These are phyloP conservation scores for Holtermannia corniformis DNA, from an alignment of 768 basidiomycete genomes.

Conservation along the genomic window DNA sequence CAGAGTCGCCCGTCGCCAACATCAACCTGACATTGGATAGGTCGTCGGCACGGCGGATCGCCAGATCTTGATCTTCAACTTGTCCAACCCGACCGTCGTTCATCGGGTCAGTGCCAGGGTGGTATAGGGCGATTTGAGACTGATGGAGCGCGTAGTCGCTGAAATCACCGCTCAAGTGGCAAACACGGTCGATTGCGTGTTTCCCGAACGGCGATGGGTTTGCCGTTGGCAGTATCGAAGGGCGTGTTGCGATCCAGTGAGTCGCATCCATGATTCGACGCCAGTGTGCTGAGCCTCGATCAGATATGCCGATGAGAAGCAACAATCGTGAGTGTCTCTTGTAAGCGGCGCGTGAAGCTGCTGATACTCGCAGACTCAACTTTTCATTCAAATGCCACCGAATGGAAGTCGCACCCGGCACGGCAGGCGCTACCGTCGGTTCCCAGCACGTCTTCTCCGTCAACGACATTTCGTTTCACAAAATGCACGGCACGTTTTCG, in stretches of 20 bases:
- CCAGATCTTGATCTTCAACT: constrained; percentile 79
- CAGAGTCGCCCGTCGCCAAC: too few species aligned
- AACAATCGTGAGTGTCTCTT: too few species aligned
- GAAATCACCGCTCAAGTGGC: constrained; percentile 65
- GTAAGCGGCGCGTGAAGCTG: too few species aligned
- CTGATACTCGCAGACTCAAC: constrained; percentile 49
- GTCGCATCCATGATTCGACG: constrained; percentile 37
- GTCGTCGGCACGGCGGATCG: constrained; percentile 90
- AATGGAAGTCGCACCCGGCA: constrained; percentile 25
- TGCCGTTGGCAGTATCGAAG: constrained; percentile 45
- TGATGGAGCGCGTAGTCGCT: neutral
- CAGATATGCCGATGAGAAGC: constrained; percentile 6
- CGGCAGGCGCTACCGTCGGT: constrained; percentile 52
- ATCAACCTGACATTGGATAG: too few species aligned
- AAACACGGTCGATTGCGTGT: constrained; percentile 40
- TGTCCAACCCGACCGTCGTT: constrained; percentile 65
- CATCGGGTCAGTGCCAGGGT: constrained; percentile 53
- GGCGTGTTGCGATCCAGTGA: constrained; percentile 91
- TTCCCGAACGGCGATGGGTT: constrained; percentile 43
- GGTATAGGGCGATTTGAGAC: neutral
- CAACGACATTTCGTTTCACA: constrained; percentile 79
- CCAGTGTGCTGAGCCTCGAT: too few species aligned
- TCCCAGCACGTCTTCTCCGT: constrained; percentile 68
- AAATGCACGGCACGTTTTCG: constrained; percentile 72
- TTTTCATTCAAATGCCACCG: constrained; percentile 67